Conservation (phyloP, 2,329 filamentous ascomycete genomes). For the Trichoderma harzianum region DNA sequence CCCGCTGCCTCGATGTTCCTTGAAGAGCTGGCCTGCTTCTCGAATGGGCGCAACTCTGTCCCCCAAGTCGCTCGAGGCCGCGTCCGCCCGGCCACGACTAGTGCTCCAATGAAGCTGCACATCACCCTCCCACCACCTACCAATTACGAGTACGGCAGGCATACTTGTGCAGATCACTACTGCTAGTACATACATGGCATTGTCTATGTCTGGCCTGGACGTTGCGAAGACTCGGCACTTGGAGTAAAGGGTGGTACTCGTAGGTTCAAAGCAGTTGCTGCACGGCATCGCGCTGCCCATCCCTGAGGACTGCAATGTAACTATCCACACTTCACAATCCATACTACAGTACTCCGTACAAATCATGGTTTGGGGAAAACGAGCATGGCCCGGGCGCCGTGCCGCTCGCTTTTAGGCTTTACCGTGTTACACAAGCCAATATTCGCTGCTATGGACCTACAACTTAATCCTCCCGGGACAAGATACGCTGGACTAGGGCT, state of each 20-base stretch:
- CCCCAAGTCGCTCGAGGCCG: neutral
- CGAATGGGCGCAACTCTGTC: neutral
- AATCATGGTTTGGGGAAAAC: neutral
- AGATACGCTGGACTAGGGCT: neutral
- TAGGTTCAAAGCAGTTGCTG: neutral
- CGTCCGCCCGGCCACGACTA: neutral
- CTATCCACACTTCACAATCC: neutral
- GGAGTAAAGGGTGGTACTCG: neutral
- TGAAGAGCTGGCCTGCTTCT: neutral
- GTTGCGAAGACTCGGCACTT: slow-evolving; percentile 5
- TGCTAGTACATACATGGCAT: neutral
- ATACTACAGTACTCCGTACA: neutral
- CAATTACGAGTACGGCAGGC: neutral
- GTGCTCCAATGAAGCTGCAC: neutral
- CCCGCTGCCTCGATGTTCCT: neutral
- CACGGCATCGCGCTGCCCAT: neutral
- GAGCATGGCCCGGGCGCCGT: neutral
- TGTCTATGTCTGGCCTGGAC: neutral
- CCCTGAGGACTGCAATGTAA: neutral
- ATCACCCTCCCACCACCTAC: neutral
- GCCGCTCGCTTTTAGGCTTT: neutral
- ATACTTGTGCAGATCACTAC: neutral
- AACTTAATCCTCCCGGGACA: neutral
- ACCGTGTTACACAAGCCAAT: neutral
- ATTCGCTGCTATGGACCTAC: neutral